These are phyloP conservation scores for Chlorella sp. DNA, from an alignment of 139 green algal species.

Conservation along the genomic window DNA sequence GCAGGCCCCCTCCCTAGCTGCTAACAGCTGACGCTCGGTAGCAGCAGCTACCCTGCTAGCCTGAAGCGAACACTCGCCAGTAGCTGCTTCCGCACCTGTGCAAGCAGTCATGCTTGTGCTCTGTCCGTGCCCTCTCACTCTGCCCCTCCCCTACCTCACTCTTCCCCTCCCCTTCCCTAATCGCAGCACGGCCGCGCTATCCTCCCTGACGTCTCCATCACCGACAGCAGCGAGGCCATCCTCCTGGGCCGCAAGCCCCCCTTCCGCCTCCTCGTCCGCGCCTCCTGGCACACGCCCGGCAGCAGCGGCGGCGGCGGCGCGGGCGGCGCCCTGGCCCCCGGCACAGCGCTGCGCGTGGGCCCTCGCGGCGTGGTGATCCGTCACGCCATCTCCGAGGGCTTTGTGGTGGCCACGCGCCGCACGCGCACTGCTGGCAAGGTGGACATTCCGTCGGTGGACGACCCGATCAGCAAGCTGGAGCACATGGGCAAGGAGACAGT, in stretches of 20 bases:
- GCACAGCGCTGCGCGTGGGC: neutral
- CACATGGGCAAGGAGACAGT: constrained; percentile 92
- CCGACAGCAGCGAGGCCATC: constrained; percentile 80
- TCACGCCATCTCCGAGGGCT: constrained; percentile 72
- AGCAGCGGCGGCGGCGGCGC: neutral
- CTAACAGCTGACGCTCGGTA: too few relatives aligned
- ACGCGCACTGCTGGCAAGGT: constrained; percentile 73
- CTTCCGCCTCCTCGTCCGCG: constrained; percentile 74
- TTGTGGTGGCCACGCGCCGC: constrained; percentile 76
- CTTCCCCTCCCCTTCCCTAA: too few relatives aligned
- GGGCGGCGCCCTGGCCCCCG: too few relatives aligned
- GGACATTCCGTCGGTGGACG: constrained; percentile 82
- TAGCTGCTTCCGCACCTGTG: too few relatives aligned
- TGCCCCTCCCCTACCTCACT: too few relatives aligned
- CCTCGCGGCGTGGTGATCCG: constrained; percentile 23
- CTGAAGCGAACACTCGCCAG: too few relatives aligned
- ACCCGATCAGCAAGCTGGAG: constrained; percentile 82
- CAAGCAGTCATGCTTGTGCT: too few relatives aligned
- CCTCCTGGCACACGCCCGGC: constrained; percentile 19
- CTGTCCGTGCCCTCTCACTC: too few relatives aligned
- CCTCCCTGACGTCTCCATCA: constrained; percentile 68
- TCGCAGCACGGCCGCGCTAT: constrained; percentile 47
- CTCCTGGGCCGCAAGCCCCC: constrained; percentile 82
- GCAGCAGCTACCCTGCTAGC: too few relatives aligned
- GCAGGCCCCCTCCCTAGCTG: too few relatives aligned